phyloP scores from a whole-genome alignment of 345 rosid species.

The Orychophragmus violaceus region DNA sequence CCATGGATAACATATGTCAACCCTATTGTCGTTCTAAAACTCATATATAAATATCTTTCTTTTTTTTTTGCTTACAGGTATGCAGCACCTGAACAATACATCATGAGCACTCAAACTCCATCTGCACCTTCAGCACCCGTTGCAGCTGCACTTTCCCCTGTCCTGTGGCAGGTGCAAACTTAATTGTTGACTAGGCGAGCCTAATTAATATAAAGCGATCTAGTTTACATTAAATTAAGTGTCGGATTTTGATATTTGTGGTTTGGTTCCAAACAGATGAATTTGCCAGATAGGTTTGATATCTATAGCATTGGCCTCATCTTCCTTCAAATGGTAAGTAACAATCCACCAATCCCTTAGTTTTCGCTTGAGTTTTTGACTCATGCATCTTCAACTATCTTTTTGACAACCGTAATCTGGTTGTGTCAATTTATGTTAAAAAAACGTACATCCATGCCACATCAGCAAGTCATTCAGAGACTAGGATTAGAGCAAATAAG shows the following conservation, averaged over 20 bases:
- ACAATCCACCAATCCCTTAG: neutral
- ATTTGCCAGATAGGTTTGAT: slow-evolving; percentile 92
- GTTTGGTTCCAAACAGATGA: slow-evolving; percentile 53
- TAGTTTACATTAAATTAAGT: neutral
- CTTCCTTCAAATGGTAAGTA: slow-evolving; percentile 85
- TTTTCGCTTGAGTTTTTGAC: neutral
- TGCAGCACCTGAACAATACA: slow-evolving; percentile 96
- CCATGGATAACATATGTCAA: neutral
- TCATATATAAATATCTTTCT: neutral
- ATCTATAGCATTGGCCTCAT: slow-evolving; percentile 91
- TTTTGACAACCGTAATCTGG: neutral
- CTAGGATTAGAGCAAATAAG: neutral
- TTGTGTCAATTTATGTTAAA: neutral
- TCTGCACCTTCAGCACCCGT: slow-evolving; percentile 98
- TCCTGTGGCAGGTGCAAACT: slow-evolving; percentile 85
- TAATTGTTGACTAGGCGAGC: neutral
- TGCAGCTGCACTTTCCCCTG: slow-evolving; percentile 94
- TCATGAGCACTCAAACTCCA: slow-evolving; percentile 99
- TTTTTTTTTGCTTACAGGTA: slow-evolving; percentile 43
- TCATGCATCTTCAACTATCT: slow-evolving; percentile 4
- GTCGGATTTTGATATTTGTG: slow-evolving; percentile 8
- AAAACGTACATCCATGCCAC: neutral
- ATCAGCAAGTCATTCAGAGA: neutral
- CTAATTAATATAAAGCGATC: neutral
- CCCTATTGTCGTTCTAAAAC: neutral